Conservation (phyloP, 2,329 filamentous ascomycete genomes). For the Xylariomycetidae sp. region DNA sequence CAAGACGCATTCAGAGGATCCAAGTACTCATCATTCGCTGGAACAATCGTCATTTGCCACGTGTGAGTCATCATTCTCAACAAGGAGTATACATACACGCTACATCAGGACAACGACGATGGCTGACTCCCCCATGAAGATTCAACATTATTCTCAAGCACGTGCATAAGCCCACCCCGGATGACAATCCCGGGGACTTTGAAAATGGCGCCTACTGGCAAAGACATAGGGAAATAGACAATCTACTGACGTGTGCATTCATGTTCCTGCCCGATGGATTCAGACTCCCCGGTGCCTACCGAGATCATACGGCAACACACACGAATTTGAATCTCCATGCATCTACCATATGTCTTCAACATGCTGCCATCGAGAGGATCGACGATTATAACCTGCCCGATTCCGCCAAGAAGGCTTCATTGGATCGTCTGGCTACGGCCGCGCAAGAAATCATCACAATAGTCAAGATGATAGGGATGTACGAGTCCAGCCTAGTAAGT, state of each 20-base stretch:
- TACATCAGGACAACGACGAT: too few species aligned
- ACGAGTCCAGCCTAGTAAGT: slow-evolving; percentile 63
- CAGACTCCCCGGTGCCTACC: slow-evolving; percentile 63
- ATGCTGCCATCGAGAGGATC: slow-evolving; percentile 80
- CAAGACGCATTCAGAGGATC: slow-evolving; percentile 59
- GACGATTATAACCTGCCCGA: slow-evolving; percentile 65
- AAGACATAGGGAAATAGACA: slow-evolving; percentile 77
- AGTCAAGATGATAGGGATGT: slow-evolving; percentile 71
- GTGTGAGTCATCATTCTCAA: slow-evolving; percentile 44
- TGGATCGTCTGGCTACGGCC: slow-evolving; percentile 69
- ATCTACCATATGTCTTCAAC: slow-evolving; percentile 81
- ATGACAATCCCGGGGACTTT: slow-evolving; percentile 70
- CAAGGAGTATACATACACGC: too few species aligned
- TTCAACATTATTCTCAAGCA: slow-evolving; percentile 81
- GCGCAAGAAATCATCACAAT: slow-evolving; percentile 82
- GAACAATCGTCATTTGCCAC: slow-evolving; percentile 67
- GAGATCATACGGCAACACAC: slow-evolving; percentile 71
- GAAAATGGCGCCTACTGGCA: slow-evolving; percentile 79
- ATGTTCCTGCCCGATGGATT: slow-evolving; percentile 73
- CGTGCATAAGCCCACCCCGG: slow-evolving; percentile 64
- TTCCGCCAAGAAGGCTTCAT: slow-evolving; percentile 64
- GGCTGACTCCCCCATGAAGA: too few species aligned
- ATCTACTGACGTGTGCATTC: slow-evolving; percentile 70
- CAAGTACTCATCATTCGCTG: slow-evolving; percentile 66
- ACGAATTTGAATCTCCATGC: slow-evolving; percentile 87